These are phyloP conservation scores for Zoysia matrella DNA, from an alignment of 202 grass and related monocot species.

Conservation along the genomic window DNA sequence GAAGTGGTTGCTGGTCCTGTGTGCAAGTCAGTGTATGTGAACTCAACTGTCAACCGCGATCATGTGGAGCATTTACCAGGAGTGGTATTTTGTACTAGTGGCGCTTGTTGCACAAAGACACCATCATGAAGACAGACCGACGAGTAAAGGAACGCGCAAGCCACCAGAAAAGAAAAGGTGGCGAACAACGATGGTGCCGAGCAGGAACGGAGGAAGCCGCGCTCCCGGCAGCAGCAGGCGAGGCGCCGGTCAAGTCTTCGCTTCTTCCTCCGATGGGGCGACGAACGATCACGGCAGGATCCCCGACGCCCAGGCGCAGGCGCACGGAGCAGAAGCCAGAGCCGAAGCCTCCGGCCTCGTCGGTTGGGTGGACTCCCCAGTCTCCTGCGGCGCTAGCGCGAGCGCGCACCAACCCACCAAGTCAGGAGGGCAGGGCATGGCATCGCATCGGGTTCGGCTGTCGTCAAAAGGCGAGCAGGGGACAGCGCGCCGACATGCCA, in stretches of 20 bases:
- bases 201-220: conserved; percentile 15
- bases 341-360: background rate
- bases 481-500: conserved; percentile 56
- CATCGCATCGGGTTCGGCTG: conserved; percentile 44
- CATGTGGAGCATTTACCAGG: background rate
- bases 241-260: background rate
- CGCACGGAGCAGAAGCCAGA: background rate
- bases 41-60: background rate
- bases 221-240: too few species aligned
- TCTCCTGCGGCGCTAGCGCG: background rate
- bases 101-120: background rate
- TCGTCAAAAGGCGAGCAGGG: conserved; percentile 47
- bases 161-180: background rate
- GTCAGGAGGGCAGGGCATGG: background rate
- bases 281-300: conserved; percentile 27
- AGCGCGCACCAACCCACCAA: conserved; percentile 25
- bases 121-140: background rate
- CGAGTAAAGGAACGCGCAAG: background rate
- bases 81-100: background rate
- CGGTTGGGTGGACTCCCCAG: too few species aligned
- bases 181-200: conserved; percentile 21
- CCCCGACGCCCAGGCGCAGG: background rate
- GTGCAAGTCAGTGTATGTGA: background rate
- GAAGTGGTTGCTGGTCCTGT: background rate
- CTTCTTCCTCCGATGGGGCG: background rate